Conservation (phyloP, 1,284 basidiomycete genomes). For the Pseudozyma hubeiensis region DNA sequence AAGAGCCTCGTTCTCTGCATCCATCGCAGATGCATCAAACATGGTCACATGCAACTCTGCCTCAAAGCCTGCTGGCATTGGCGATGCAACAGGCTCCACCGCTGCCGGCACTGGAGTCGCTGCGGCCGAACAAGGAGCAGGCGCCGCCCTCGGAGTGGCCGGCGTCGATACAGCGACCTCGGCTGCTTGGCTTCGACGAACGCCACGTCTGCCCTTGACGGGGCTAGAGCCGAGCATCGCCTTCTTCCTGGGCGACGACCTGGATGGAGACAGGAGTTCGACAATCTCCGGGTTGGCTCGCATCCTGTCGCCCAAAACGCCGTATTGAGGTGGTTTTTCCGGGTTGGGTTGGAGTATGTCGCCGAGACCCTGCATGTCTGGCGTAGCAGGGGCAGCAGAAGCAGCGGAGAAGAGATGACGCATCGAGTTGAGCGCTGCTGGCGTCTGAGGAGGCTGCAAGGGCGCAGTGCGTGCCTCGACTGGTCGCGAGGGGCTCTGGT, state of each 20-base stretch:
- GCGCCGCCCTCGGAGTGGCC: conserved; percentile 7
- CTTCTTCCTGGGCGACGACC: conserved; percentile 23
- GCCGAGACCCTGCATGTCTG: conserved; percentile 31
- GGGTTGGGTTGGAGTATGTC: conserved; percentile 21
- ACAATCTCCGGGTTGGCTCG: conserved; percentile 32
- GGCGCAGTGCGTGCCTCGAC: not conserved
- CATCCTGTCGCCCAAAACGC: conserved; percentile 36
- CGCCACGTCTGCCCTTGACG: conserved; percentile 21
- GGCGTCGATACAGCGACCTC: conserved; percentile 19
- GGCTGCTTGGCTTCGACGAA: conserved; percentile 34
- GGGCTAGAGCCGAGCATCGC: conserved; percentile 8
- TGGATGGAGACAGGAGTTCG: conserved; percentile 26
- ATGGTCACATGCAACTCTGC: conserved; percentile 41
- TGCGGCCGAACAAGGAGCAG: conserved; percentile 1
- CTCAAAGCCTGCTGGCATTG: conserved; percentile 20
- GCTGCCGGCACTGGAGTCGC: conserved; percentile 8
- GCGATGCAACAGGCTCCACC: not conserved
- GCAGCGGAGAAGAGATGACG: conserved; percentile 36
- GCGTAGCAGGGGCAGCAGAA: conserved; percentile 21
- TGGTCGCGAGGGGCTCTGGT: conserved; percentile 13
- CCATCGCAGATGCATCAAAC: conserved; percentile 29
- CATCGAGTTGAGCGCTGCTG: conserved; percentile 31
- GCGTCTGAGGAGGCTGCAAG: conserved; percentile 19
- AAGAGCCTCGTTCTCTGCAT: conserved; percentile 33
- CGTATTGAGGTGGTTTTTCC: conserved; percentile 23